Evolutionary conservation across 176 grass and related monocot species (phyloP).

Genomic region (Paspalum vaginatum): DNA sequence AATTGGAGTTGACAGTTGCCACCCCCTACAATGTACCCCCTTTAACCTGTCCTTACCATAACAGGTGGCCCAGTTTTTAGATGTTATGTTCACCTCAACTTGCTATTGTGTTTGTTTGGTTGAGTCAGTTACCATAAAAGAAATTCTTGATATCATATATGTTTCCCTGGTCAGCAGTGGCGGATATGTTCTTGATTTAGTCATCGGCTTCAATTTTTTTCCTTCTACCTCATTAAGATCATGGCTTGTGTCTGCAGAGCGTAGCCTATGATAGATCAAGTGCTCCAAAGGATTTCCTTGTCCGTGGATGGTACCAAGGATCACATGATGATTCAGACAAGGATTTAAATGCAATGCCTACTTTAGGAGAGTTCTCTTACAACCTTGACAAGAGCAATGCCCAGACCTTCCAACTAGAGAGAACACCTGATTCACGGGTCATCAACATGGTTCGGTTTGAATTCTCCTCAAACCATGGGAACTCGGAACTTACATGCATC

Average conservation of each 20-base stretch:
- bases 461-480: conserved; percentile 80
- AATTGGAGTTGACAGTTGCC: neutral
- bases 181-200: neutral
- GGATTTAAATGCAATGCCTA: conserved; percentile 2
- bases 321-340: conserved; percentile 40
- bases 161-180: neutral
- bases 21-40: neutral
- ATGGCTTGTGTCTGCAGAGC: conserved; percentile 56
- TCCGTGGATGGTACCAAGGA: conserved; percentile 66
- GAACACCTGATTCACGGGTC: neutral
- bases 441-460: conserved; percentile 68
- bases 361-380: conserved; percentile 67
- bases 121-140: neutral
- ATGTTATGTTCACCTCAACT: neutral
- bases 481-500: conserved; percentile 68
- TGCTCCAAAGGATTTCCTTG: conserved; percentile 76
- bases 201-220: neutral
- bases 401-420: conserved; percentile 73
- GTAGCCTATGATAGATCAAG: conserved; percentile 84
- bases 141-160: neutral
- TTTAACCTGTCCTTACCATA: neutral
- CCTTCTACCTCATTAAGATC: conserved; percentile 12
- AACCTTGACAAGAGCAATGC: conserved; percentile 73
- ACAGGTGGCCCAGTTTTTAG: neutral
- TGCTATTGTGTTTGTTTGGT: neutral